Conservation (phyloP, 768 basidiomycete species). For the Suillus luteus region DNA sequence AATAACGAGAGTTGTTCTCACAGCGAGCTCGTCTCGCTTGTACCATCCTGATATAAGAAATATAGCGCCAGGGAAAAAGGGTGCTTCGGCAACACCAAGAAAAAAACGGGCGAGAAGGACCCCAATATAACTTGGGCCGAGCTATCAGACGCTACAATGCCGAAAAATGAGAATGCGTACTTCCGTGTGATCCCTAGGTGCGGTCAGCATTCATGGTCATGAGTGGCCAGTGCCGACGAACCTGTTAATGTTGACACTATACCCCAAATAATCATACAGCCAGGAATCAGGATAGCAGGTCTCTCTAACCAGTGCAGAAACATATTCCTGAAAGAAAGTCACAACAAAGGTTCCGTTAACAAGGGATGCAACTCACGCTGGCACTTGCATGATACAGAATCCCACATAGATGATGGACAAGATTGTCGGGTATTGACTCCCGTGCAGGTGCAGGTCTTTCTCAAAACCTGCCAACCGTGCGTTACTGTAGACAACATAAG, state of each 20-base stretch:
- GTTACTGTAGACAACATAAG: conserved; percentile 7
- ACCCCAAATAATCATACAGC: conserved; percentile 69
- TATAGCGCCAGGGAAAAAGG: conserved; percentile 64
- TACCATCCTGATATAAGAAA: conserved; percentile 67
- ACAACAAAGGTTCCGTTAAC: background rate
- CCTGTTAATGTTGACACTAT: conserved; percentile 52
- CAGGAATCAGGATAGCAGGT: conserved; percentile 63
- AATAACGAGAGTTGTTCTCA: conserved; percentile 60
- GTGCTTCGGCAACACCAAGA: conserved; percentile 68
- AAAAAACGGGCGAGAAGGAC: conserved; percentile 70
- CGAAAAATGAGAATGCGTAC: background rate
- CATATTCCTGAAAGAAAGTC: conserved; percentile 52
- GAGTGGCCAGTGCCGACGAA: conserved; percentile 19
- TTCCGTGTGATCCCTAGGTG: conserved; percentile 39
- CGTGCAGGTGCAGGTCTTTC: conserved; percentile 56
- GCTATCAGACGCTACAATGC: conserved; percentile 1
- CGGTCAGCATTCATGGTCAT: conserved; percentile 19
- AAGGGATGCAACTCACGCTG: conserved; percentile 47
- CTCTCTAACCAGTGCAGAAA: conserved; percentile 61
- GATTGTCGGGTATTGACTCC: conserved; percentile 61
- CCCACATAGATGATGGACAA: conserved; percentile 66
- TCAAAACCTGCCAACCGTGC: conserved; percentile 69
- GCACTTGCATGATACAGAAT: conserved; percentile 73
- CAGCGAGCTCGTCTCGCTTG: conserved; percentile 64
- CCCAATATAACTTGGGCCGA: conserved; percentile 52